Base-by-base conservation (phyloP, 108 stramenopile genomes). In the Pseudonitzschia pungens region DNA sequence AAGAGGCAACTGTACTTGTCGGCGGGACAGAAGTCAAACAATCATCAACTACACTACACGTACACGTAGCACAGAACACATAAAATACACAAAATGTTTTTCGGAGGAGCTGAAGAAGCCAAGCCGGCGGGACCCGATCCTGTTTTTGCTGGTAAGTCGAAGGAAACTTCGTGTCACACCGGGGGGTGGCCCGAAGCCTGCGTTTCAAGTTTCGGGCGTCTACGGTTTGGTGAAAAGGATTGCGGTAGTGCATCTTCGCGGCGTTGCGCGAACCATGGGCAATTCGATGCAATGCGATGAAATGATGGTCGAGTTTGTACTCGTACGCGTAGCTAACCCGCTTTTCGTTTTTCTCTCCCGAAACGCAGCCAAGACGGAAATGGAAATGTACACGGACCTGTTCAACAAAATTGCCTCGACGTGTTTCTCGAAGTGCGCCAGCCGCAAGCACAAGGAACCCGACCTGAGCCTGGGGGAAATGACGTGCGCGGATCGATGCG, bases 301-400 rank as follows among this genome's bases (percentile, higher is more conserved):
- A 44, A 41, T 26, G 5, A 20, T 22, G 22, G 20, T 55, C 22
- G 12, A 24, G 20, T 11, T 11, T 20, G 54, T 10, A 20, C 9
- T 21, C 52, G n/a, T 4, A 21, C 18, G 9, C 22, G 22, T 26
- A 55, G 0, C 54, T 11, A 26, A 20, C 2, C 22, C 2, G 2
- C 26, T 55, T 22, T 55, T 72, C 20, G 36, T 45, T 26, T 33
- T 12, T 22, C 21, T 26, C 21, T 24, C 54, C 16, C 26, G 33
- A 33, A 12, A 24, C 15, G 63, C 71, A 84, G 97, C 97, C 60
- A 94, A 89, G 72, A 92, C 93, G 33, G 96, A 98, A 84, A 92
- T 96, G 87, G 98, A 98, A 88, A 96, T 96, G 95, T 95, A 96
- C 78, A 96, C 96, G 14, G 90, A 96, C 77, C 78, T 98, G 10